Evolutionary conservation across 2,329 filamentous ascomycete species (phyloP).

Genomic region (Aspergillus novofumigatus): DNA sequence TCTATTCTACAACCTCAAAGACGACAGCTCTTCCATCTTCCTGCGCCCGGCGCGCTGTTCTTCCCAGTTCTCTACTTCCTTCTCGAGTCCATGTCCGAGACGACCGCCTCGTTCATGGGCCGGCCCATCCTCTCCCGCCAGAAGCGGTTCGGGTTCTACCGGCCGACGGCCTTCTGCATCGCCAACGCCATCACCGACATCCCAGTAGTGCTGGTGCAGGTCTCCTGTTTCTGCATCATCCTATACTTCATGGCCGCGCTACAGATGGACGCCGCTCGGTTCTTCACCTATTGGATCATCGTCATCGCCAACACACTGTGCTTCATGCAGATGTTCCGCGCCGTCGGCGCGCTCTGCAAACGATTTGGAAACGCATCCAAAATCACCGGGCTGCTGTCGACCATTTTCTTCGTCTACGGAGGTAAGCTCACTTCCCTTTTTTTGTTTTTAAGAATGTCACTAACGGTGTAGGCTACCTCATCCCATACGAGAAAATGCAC

Average conservation of each 20-base stretch:
- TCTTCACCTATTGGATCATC: conserved; percentile 56
- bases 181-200: conserved; percentile 54
- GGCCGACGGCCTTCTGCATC: conserved; percentile 54
- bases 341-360: conserved; percentile 44
- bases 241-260: conserved; percentile 58
- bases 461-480: conserved; percentile 50
- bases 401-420: conserved; percentile 51
- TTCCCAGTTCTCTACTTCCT: conserved; percentile 59
- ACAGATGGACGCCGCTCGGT: conserved; percentile 52
- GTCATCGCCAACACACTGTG: conserved; percentile 48
- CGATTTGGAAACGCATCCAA: conserved; percentile 44
- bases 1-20: conserved; percentile 50
- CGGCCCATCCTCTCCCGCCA: conserved; percentile 65
- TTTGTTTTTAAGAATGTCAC: neutral
- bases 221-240: conserved; percentile 54
- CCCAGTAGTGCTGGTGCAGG: conserved; percentile 53
- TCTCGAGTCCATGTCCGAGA: conserved; percentile 55
- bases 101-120: conserved; percentile 57
- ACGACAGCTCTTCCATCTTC: conserved; percentile 52
- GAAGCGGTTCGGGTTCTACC: conserved; percentile 65
- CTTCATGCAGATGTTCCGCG: conserved; percentile 50
- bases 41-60: conserved; percentile 56
- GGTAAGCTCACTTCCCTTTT: conserved; percentile 13
- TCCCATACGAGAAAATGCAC: conserved; percentile 56
- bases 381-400: conserved; percentile 43